Percentiles rank a stretch among this genome's conserved stretches.
phyloP scores from a whole-genome alignment of 371 early-diverging fungal species.

The Circinella minor region DNA sequence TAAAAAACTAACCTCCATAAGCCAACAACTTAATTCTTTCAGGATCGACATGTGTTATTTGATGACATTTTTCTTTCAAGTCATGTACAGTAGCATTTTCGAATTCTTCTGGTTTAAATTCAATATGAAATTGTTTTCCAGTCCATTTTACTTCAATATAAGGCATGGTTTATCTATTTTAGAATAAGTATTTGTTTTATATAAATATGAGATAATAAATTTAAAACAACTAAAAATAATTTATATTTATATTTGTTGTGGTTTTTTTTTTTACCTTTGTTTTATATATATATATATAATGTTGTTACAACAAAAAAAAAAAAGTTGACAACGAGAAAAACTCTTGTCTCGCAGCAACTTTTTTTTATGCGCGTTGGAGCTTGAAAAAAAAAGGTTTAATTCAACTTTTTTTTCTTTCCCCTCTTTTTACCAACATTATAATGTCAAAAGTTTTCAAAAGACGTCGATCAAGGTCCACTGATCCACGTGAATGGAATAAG shows the following conservation, averaged over 20 bases:
- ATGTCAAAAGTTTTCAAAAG: neutral
- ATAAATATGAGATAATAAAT: neutral
- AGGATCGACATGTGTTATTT: slow-evolving; percentile 30
- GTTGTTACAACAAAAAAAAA: too few species aligned
- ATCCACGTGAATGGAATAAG: neutral
- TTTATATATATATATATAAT: too few species aligned
- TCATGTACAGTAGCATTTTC: slow-evolving; percentile 31
- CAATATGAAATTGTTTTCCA: slow-evolving; percentile 32
- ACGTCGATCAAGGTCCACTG: neutral
- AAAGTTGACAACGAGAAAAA: too few species aligned
- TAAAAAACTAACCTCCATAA: slow-evolving; percentile 39
- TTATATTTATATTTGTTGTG: too few species aligned
- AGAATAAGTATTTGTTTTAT: neutral
- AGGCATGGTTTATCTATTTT: slow-evolving; percentile 19
- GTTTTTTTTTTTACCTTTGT: too few species aligned
- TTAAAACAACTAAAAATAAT: neutral
- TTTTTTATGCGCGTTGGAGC: neutral
- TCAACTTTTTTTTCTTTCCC: neutral
- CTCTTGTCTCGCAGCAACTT: too few species aligned
- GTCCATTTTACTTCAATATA: slow-evolving; percentile 34
- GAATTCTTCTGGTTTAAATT: slow-evolving; percentile 28
- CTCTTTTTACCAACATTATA: neutral
- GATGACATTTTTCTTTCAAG: slow-evolving; percentile 34
- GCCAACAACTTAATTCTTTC: slow-evolving; percentile 30
- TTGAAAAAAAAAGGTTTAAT: neutral